Evolutionary conservation across 2,329 filamentous ascomycete species (phyloP), one percentile per base, ranked within the genome.

Genomic region (Hypoxylon sp.): DNA sequence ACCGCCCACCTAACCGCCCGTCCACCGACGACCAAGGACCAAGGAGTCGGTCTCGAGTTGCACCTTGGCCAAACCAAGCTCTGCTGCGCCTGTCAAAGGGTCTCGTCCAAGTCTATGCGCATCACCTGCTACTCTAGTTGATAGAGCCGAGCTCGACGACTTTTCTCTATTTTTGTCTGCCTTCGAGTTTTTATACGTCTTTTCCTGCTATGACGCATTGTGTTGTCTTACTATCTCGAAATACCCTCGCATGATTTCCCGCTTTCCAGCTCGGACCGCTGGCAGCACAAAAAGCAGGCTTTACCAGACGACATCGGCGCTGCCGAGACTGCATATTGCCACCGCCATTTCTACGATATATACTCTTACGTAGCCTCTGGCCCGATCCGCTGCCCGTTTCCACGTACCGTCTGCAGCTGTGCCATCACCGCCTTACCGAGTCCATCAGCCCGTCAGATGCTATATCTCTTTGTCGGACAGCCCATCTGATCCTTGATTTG

Each of bases 301-400:
- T 51, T 18, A 54, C 54, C 55, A 58, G 57, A 60, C 54, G 50
- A 49, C 49, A 33, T 60, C 66, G 66, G 66, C 46, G 35, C 61
- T 45, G 46, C 66, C 66, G 65, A 67, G 47, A 61, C 59, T 41
- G 18, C 63, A 42, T 54, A 52, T 62, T 43, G 65, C 65, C 67
- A 69, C 67, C 65, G 45, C 40, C 51, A 60, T 58, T 55, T 37
- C 42, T 64, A 60, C 64, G 47, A 55, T 55, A 31, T 53, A 60
- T 43, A 24, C 48, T 49, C 42, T 51, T 57, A 18, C 31, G 31
- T 61, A 46, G 56, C 54, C 15, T 52, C 47, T 53, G 51, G 37
- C 35, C 35, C 45, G 47, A 48, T 33, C 47, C 47, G 57, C 53
- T 37, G 51, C 38, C 46, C 26, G 51, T 50, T 49, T 40, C 40